These are phyloP conservation scores for Pyrenula massariospora DNA, from an alignment of 495 filamentous ascomycete genomes.

Conservation along the genomic window DNA sequence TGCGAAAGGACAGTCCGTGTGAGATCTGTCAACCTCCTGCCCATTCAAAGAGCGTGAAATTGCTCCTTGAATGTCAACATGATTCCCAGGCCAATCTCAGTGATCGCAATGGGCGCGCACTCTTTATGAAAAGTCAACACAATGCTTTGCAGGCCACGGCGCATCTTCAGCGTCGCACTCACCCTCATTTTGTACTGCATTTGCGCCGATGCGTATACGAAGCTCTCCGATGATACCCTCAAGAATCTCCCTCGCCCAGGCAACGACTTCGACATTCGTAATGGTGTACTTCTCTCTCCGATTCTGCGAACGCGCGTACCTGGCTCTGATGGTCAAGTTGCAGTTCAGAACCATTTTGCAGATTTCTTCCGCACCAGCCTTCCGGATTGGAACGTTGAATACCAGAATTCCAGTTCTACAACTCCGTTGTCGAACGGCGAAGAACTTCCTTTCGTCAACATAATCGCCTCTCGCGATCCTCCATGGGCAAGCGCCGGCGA, in stretches of 20 bases:
- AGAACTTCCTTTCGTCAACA: constrained; percentile 71
- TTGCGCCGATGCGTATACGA: constrained; percentile 45
- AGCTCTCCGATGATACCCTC: constrained; percentile 62
- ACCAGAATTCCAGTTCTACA: constrained; percentile 74
- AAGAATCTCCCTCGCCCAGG: constrained; percentile 52
- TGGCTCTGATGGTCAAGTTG: constrained; percentile 64
- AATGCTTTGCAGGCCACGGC: not conserved
- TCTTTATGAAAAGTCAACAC: too few relatives aligned
- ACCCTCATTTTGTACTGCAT: not conserved
- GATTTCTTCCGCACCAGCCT: constrained; percentile 65
- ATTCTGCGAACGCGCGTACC: constrained; percentile 86
- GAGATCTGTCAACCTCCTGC: not conserved
- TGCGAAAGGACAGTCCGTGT: not conserved
- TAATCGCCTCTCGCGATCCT: constrained; percentile 82
- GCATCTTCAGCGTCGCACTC: not conserved
- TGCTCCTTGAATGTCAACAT: too few relatives aligned
- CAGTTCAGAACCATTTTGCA: constrained; percentile 70
- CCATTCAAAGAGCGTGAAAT: too few relatives aligned
- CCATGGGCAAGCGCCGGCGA: constrained; percentile 66
- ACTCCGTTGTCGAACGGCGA: constrained; percentile 62
- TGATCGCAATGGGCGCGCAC: too few relatives aligned
- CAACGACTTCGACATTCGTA: constrained; percentile 69
- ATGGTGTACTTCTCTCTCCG: constrained; percentile 66
- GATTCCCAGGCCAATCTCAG: too few relatives aligned
- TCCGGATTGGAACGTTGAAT: constrained; percentile 65